Base-by-base conservation (phyloP, 495 filamentous ascomycete genomes). In the Talaromyces ruber region DNA sequence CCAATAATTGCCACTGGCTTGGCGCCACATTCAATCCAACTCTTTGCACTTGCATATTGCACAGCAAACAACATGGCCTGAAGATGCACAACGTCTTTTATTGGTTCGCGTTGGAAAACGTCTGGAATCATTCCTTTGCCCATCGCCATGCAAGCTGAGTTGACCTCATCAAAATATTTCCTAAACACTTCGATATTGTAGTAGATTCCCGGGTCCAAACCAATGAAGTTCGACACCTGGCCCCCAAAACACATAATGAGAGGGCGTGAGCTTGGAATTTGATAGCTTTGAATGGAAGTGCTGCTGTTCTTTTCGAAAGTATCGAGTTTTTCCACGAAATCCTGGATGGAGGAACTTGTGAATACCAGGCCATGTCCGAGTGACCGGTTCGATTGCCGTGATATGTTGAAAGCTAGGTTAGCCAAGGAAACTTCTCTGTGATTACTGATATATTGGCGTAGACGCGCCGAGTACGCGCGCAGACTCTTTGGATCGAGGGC, bases 161-260 rank as follows among this genome's bases (percentile, higher is more conserved):
- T 63, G 47, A 75, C 76, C 4, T 11, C 65, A 30, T 32, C 67
- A 0, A 86, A 63, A 65, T 85, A 64, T 1, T 60, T 63, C 16
- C 75, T 71, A 0, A 82, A 60, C 3, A 83, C 21, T 0, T 60
- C 60, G 1, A 72, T 58, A 0, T 54, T 39, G 2, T 79, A 64
- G 45, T 77, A 82, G 1, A 81, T 3, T 2, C 54, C 5, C 6
- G 66, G 64, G 51, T 80, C 69, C 0, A 84, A 60, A 0, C 80
- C 80, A 0, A 84, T 63, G 26, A 62, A 78, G 0, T 59, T 75
- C 0, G 77, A 79, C 0, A 75, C 66, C 61, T 86, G 82, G 6
- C 81, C 82, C 4, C 82, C 81, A 57, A 86, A 84, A 0, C 73
- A 4, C 0, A 86, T 64, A 4, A 83, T 71, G 0, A 32, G 34